Base-by-base conservation (phyloP, 257 asterid genomes). In the Gynochthodes officinalis region DNA sequence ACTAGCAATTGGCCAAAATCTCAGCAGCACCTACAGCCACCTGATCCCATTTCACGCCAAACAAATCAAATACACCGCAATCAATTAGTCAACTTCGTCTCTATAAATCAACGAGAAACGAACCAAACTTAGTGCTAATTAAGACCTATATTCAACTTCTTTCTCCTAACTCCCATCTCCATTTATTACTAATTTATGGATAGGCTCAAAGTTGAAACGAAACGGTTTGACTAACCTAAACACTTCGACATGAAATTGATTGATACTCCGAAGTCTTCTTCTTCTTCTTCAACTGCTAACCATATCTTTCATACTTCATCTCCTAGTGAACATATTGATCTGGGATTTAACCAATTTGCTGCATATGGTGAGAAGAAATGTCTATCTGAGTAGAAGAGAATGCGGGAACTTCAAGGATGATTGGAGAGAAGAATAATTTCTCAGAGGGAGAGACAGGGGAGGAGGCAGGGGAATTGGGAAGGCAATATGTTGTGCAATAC, bases 351-450 rank as follows among this genome's bases (percentile, higher is more conserved):
- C n/a, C n/a, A n/a, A n/a, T n/a, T n/a, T n/a, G n/a, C n/a, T n/a
- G n/a, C n/a, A n/a, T n/a, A n/a, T n/a, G n/a, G n/a, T n/a, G n/a
- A n/a, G n/a, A n/a, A n/a, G n/a, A n/a, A n/a, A n/a, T n/a, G n/a
- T n/a, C n/a, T n/a, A n/a, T n/a, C n/a, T n/a, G 39, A 44, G 14
- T 8, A 40, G 46, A 73, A 73, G 69, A 63, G 69, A 75, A 70
- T 48, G 77, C 65, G 83, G 73, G 81, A 61, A 75, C 55, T 64
- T 80, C 76, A 73, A 82, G 82, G 81, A 76, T 74, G 87, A 78
- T 80, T 74, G 33, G 42, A 50, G 69, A 55, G 77, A 16, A 4
- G 57, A 6, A 42, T n/a, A n/a, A n/a, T n/a, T n/a, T n/a, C n/a
- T n/a, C n/a, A 69, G 72, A 66, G 48, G 63, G 57, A 65, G 71